phyloP scores from a whole-genome alignment of 176 grass and related monocot genomes.

The Carex parvula region DNA sequence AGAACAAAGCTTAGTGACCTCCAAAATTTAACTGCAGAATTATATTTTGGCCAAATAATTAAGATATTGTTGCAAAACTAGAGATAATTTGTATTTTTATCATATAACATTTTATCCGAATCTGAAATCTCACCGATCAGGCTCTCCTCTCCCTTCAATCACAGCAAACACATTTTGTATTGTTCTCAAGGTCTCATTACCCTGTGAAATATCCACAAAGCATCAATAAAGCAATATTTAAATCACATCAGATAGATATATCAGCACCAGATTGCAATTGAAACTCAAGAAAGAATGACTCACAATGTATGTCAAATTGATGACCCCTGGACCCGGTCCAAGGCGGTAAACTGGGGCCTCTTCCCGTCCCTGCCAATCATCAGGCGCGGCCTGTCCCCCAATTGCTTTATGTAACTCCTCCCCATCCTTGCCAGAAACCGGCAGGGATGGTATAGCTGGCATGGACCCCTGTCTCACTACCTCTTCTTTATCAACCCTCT shows the following conservation, averaged over 20 bases:
- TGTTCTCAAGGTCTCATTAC: slow-evolving; percentile 72
- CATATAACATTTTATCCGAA: neutral
- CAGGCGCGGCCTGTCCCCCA: slow-evolving; percentile 55
- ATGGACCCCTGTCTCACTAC: slow-evolving; percentile 54
- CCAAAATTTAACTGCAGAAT: neutral
- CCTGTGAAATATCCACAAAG: slow-evolving; percentile 34
- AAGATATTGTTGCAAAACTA: neutral
- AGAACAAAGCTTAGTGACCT: neutral
- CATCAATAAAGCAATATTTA: neutral
- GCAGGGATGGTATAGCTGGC: slow-evolving; percentile 64
- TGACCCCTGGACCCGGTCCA: slow-evolving; percentile 61
- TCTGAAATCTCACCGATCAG: slow-evolving; percentile 42
- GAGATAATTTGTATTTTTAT: neutral
- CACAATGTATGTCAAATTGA: slow-evolving; percentile 69
- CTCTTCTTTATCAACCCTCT: slow-evolving; percentile 52
- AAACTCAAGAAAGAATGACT: slow-evolving; percentile 3
- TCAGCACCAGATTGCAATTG: neutral
- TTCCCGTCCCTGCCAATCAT: slow-evolving; percentile 76
- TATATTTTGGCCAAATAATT: neutral
- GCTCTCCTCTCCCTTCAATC: slow-evolving; percentile 87
- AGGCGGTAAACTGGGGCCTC: slow-evolving; percentile 43
- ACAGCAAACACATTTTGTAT: slow-evolving; percentile 93
- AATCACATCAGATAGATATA: neutral
- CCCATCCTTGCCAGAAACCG: slow-evolving; percentile 69
- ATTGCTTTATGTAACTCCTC: slow-evolving; percentile 50